These are phyloP conservation scores for Pseudogymnoascus sp. DNA, from an alignment of 2,329 filamentous ascomycete species.

Conservation along the genomic window DNA sequence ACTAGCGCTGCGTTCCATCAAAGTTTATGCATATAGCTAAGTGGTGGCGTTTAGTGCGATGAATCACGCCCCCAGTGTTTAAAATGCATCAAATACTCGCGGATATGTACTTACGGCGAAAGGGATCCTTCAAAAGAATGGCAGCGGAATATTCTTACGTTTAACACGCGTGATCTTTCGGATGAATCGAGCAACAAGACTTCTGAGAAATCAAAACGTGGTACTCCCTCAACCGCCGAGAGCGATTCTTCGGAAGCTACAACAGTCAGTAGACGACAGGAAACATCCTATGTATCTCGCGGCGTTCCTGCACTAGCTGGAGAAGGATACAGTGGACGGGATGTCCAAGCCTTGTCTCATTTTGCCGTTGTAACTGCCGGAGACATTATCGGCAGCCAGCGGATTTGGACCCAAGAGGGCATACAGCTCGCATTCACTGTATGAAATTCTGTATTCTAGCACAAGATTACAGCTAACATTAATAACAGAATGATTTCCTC, in stretches of 20 bases:
- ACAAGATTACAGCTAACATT: neutral
- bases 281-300: neutral
- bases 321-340: neutral
- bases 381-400: neutral
- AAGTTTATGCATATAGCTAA: neutral
- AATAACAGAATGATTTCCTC: constrained; percentile 14
- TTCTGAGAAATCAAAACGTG: neutral
- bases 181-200: neutral
- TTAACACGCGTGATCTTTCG: neutral
- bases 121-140: neutral
- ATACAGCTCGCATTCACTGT: constrained; percentile 17
- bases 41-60: neutral
- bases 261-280: neutral
- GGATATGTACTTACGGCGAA: neutral
- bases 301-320: neutral
- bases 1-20: neutral
- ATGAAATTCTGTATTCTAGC: neutral
- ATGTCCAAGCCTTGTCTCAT: neutral
- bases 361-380: neutral
- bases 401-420: constrained; percentile 14
- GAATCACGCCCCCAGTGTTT: neutral
- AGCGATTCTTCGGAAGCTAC: neutral
- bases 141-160: neutral
- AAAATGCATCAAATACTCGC: constrained; percentile 6
- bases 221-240: neutral